phyloP scores from a whole-genome alignment of 495 filamentous ascomycete genomes.

The Pyrenopolyporus hunteri region DNA sequence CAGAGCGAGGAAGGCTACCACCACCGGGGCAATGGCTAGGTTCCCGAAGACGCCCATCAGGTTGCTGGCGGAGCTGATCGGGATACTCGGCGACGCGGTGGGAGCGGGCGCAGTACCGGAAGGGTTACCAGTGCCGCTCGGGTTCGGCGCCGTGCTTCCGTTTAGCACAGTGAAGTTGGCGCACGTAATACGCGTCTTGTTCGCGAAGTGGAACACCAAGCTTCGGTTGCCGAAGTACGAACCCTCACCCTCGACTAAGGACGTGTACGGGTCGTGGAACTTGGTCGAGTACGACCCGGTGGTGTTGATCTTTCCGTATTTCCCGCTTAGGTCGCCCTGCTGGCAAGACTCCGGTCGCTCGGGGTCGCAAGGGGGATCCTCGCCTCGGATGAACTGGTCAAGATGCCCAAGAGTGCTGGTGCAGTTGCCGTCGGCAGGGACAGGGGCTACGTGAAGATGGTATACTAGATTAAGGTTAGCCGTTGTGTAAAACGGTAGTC shows the following conservation, averaged over 20 bases:
- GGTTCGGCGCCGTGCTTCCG: conserved; percentile 20
- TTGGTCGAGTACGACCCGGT: conserved; percentile 48
- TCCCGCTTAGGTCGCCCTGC: conserved; percentile 83
- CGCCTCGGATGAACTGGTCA: conserved; percentile 62
- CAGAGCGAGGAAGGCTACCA: conserved; percentile 31
- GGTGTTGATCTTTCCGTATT: conserved; percentile 69
- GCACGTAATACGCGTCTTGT: conserved; percentile 74
- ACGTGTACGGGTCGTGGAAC: conserved; percentile 73
- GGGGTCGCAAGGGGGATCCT: conserved; percentile 68
- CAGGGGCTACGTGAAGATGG: conserved; percentile 78
- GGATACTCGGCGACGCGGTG: conserved; percentile 8
- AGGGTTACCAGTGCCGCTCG: conserved; percentile 19
- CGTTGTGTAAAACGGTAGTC: neutral
- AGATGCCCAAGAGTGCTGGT: conserved; percentile 68
- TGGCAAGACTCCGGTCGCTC: conserved; percentile 72
- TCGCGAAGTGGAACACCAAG: conserved; percentile 75
- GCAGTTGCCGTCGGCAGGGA: conserved; percentile 80
- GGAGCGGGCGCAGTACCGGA: conserved; percentile 7
- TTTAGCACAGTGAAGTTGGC: conserved; percentile 64
- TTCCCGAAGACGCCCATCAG: conserved; percentile 17
- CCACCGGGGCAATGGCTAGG: conserved; percentile 29
- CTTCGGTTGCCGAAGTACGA: conserved; percentile 82
- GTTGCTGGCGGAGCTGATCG: conserved; percentile 7
- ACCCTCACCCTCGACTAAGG: conserved; percentile 59
- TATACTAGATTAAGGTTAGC: conserved; percentile 63